These are phyloP conservation scores for Talaromyces liani DNA, from an alignment of 495 filamentous ascomycete genomes.

Conservation along the genomic window DNA sequence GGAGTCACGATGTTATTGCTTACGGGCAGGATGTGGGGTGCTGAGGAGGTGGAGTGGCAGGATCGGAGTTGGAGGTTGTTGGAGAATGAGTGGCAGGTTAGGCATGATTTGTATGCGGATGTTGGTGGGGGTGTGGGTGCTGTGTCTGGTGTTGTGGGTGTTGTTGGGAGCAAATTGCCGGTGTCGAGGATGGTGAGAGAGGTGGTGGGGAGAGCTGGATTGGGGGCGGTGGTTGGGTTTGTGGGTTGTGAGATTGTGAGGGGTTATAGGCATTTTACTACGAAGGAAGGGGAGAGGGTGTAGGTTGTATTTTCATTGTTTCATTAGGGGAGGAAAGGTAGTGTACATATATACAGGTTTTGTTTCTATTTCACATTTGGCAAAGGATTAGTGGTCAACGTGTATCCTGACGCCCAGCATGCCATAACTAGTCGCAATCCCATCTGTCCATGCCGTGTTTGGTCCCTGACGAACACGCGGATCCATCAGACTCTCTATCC, in stretches of 20 bases:
- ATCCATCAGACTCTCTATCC: slow-evolving; percentile 17
- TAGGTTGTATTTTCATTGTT: not conserved
- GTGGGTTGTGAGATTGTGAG: slow-evolving; percentile 18
- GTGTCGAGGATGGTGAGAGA: slow-evolving; percentile 12
- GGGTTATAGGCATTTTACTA: not conserved
- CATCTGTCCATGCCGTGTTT: slow-evolving; percentile 24
- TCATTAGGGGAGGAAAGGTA: too few relatives aligned
- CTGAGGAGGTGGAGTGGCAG: slow-evolving; percentile 54
- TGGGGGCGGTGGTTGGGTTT: slow-evolving; percentile 28
- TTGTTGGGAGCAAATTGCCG: not conserved
- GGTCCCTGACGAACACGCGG: slow-evolving; percentile 16
- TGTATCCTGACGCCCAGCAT: slow-evolving; percentile 18
- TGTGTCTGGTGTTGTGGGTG: slow-evolving; percentile 12
- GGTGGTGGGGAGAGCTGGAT: slow-evolving; percentile 23
- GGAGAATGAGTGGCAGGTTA: slow-evolving; percentile 45
- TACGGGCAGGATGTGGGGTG: slow-evolving; percentile 40
- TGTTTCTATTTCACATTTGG: too few relatives aligned
- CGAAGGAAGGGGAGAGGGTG: not conserved
- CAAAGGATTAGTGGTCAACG: not conserved
- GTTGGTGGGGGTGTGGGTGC: slow-evolving; percentile 28
- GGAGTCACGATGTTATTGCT: slow-evolving; percentile 27
- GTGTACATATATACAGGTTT: not conserved
- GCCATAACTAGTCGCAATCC: slow-evolving; percentile 21
- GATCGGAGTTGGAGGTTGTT: slow-evolving; percentile 53
- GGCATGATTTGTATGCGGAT: slow-evolving; percentile 31